A percentile compares a stretch with the other conserved stretches of the same genome.
Conservation (phyloP, 148 eudicot genomes). For the Chenopodium suecicum region DNA sequence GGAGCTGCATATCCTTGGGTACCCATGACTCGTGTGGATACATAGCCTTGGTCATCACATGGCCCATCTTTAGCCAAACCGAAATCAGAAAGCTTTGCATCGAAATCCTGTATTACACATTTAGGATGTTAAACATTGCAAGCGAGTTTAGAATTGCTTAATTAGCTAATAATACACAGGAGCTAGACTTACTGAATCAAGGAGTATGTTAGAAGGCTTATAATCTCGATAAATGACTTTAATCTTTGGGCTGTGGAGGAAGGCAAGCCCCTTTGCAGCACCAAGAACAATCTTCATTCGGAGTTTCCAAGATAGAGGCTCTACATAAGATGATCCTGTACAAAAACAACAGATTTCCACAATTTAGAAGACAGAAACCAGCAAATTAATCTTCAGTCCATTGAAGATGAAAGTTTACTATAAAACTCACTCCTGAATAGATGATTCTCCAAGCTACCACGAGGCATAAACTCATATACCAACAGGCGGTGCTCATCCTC, state of each 20-base stretch:
- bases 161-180: not conserved
- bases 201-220: conserved; percentile 75
- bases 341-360: conserved; percentile 18
- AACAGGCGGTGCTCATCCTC: conserved; percentile 86
- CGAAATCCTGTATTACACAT: conserved; percentile 45
- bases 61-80: conserved; percentile 92
- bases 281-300: conserved; percentile 83
- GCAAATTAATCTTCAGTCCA: not conserved
- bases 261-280: conserved; percentile 86
- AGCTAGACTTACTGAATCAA: conserved; percentile 63
- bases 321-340: conserved; percentile 57
- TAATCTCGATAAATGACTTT: conserved; percentile 85
- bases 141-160: not conserved
- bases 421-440: conserved; percentile 62
- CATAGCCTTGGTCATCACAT: conserved; percentile 59
- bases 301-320: conserved; percentile 72
- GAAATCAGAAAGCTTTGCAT: conserved; percentile 86
- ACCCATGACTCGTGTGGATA: conserved; percentile 85
- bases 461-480: conserved; percentile 78
- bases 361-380: conserved; percentile 1
- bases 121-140: not conserved
- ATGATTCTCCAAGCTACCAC: conserved; percentile 87
- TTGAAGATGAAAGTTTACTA: not conserved
- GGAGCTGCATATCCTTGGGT: conserved; percentile 48
- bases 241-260: conserved; percentile 73